phyloP scores from a whole-genome alignment of 768 basidiomycete genomes.

The Leucocoprinus leucothites region DNA sequence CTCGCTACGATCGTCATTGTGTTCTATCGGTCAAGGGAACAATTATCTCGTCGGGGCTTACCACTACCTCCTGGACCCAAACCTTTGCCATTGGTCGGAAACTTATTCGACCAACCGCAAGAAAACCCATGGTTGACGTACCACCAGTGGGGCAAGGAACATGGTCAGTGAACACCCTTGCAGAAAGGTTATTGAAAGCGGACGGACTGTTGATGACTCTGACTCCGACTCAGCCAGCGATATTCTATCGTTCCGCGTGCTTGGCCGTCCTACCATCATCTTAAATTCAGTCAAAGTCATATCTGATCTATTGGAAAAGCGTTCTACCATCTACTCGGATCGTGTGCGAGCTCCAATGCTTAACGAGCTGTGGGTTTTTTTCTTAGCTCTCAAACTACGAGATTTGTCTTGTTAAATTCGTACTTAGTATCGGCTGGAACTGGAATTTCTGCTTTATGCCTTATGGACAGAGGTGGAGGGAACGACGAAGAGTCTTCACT shows the following conservation, averaged over 20 bases:
- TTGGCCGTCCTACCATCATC: background rate
- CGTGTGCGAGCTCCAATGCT: slow-evolving; percentile 13
- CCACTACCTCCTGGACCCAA: slow-evolving; percentile 36
- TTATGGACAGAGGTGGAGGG: slow-evolving; percentile 3
- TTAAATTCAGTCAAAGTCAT: background rate
- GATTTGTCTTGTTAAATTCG: background rate
- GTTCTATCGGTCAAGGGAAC: background rate
- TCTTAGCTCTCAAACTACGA: background rate
- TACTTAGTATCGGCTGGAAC: background rate
- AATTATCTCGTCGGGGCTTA: background rate
- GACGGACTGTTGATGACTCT: too few species aligned
- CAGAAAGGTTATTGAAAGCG: background rate
- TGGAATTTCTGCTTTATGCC: slow-evolving; percentile 3
- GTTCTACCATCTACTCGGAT: slow-evolving; percentile 33
- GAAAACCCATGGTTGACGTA: slow-evolving; percentile 34
- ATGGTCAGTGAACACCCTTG: slow-evolving; percentile 18
- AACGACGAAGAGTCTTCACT: slow-evolving; percentile 4
- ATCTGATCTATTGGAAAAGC: slow-evolving; percentile 6
- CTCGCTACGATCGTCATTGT: background rate
- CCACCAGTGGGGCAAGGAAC: slow-evolving; percentile 33
- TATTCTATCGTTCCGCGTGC: background rate
- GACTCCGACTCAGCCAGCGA: background rate
- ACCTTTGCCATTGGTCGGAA: slow-evolving; percentile 39
- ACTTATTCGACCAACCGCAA: slow-evolving; percentile 39
- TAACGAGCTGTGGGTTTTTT: slow-evolving; percentile 10